Evolutionary conservation across 1,284 basidiomycete genomes (phyloP).

Genomic region (Somion occarium): DNA sequence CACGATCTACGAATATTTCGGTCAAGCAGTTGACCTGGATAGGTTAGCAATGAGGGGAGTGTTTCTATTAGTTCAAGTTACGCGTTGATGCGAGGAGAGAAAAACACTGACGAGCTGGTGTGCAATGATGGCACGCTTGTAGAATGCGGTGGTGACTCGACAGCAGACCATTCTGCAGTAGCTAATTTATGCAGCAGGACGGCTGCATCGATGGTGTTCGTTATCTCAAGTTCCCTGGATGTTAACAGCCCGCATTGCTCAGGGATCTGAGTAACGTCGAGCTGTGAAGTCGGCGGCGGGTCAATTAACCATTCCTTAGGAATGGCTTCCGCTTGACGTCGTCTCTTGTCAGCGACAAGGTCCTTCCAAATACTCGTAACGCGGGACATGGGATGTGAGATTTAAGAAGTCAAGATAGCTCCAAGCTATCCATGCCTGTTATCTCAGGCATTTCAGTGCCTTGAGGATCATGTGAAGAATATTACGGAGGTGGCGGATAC

Average conservation of each 20-base stretch:
- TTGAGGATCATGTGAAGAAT: neutral
- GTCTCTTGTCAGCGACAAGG: constrained; percentile 36
- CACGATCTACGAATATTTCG: constrained; percentile 44
- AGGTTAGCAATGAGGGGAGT: neutral
- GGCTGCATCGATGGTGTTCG: constrained; percentile 37
- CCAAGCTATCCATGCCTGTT: neutral
- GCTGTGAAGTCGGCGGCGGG: constrained; percentile 25
- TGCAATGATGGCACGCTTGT: constrained; percentile 54
- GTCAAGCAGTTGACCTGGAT: constrained; percentile 45
- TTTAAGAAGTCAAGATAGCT: neutral
- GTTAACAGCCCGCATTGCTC: constrained; percentile 41
- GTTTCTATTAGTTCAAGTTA: no score
- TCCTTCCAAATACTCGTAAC: constrained; percentile 35
- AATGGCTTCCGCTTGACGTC: constrained; percentile 40
- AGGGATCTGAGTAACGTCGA: constrained; percentile 41
- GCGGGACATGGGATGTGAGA: neutral
- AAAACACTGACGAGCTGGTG: constrained; percentile 63
- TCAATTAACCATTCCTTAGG: constrained; percentile 43
- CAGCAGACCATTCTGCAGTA: constrained; percentile 35
- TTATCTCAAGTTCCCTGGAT: constrained; percentile 43
- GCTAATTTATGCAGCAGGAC: constrained; percentile 36
- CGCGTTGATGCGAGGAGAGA: no score
- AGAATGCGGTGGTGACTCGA: constrained; percentile 52
- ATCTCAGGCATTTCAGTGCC: neutral
- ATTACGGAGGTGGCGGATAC: no score